Base-by-base conservation (phyloP, 805 yeast species). In the Cyberlindnera meyerae region DNA sequence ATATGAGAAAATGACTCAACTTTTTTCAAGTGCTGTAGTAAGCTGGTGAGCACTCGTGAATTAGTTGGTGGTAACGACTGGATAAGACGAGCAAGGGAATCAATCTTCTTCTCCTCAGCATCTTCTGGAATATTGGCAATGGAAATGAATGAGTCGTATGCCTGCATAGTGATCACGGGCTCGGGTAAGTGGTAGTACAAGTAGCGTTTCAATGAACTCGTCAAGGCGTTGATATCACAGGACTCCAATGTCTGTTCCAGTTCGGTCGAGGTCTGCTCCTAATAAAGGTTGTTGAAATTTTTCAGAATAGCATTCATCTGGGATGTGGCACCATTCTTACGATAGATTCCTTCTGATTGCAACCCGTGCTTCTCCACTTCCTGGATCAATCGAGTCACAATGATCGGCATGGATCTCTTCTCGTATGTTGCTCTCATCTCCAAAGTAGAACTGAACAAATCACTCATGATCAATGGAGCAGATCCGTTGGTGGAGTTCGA, bases 141-240 rank as follows among this genome's bases (percentile, higher is more conserved):
- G 12, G 63, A 65, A 27, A 90, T 77, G 55, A 75, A 81, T 6
- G 70, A 72, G 18, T 79, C 82, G 54, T 93, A 93, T 16, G 71
- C 55, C 14, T 70, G 71, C 57, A 63, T 83, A 0, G 94, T 78
- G 26, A 93, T 78, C 30, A 93, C 71, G 0, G 97, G 96, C 43
- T 82, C 83, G 0, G 95, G 89, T 29, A 93, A 67, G 51, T 80
- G 77, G 27, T 30, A 42, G 40, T 96, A 75, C 49, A 93, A 65
- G 56, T 89, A 93, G 54, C 96, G 73, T 59, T 93, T 93, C 51
- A 93, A 66, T 9, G 93, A 84, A 26, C 88, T 78, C 0, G 96
- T 80, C 3, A 88, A 80, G 0, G 95, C 96, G 59, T 86, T 79
- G 22, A 90, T 77, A 63, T 93, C 98, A 35, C 78, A 44, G 17